Base-by-base conservation (phyloP, 2,329 filamentous ascomycete species). In the Hawksworthiomyces lignivorus region DNA sequence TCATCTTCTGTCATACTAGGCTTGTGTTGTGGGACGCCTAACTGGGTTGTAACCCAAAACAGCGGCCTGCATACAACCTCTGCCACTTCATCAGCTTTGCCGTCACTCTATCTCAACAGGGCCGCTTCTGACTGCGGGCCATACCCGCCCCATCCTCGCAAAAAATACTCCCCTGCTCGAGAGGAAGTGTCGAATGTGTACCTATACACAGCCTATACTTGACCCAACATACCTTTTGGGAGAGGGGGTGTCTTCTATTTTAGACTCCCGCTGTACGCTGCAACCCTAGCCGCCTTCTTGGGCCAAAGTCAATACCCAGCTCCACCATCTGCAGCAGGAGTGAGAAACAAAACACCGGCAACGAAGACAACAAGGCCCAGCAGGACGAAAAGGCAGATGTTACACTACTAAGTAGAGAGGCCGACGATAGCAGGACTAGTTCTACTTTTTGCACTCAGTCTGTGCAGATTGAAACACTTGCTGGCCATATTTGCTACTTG, bases 1-100 rank as follows among this genome's bases (percentile, higher is more conserved):
- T 41, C 37, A 43, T 38, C 44, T 39, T 24, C 38, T 47, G 42
- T 41, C 37, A 43, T 38, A 42, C 44, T 48, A 39, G 46, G 42
- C 35, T 36, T 27, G 32, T 39, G 32, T 41, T 41, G 48, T 45
- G 46, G 46, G 46, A 48, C 46, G 26, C 39, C 32, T 30, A 39
- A 37, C 40, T 36, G 36, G 39, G 36, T 34, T 37, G 44, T 44
- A 47, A 44, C 48, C 48, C 40, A 47, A 49, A 48, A 30, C 28
- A 49, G 46, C 46, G 30, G 37, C 48, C 41, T 50, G 44, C 48
- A 49, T 48, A 39, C 30, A 32, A 26, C 11, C 4, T 30, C 43
- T 49, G 32, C 44, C 44, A 49, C 30, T 29, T 40, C 40, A 39
- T 36, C 38, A 35, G 9, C 44, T 36, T 41, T 26, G 9, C 5